Percentiles rank a stretch among this genome's conserved stretches.
phyloP scores from a whole-genome alignment of 108 stramenopile genomes.

The Cylindrotheca closterium region DNA sequence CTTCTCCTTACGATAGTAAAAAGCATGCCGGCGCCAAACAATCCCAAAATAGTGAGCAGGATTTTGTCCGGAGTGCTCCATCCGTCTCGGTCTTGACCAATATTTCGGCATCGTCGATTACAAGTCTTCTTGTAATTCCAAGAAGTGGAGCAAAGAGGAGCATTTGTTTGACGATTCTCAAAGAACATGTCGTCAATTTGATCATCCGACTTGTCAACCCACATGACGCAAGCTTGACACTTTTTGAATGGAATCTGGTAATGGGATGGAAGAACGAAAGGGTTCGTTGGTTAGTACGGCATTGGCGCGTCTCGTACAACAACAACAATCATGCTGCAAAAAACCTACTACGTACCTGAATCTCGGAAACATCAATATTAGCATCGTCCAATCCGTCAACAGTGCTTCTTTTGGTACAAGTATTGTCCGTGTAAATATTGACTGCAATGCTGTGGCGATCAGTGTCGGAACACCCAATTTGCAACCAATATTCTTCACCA shows the following conservation, averaged over 20 bases:
- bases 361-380: slow-evolving; percentile 58
- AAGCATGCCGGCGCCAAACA: slow-evolving; percentile 78
- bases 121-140: slow-evolving; percentile 74
- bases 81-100: slow-evolving; percentile 47
- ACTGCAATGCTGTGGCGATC: slow-evolving; percentile 49
- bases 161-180: slow-evolving; percentile 66
- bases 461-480: slow-evolving; percentile 56
- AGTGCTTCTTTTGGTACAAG: slow-evolving; percentile 46
- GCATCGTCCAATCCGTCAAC: slow-evolving; percentile 63
- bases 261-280: not conserved
- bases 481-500: slow-evolving; percentile 44
- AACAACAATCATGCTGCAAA: not conserved
- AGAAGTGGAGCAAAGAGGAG: slow-evolving; percentile 74
- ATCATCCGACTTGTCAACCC: slow-evolving; percentile 77
- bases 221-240: slow-evolving; percentile 81
- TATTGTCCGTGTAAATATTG: slow-evolving; percentile 77
- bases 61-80: slow-evolving; percentile 82
- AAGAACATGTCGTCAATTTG: slow-evolving; percentile 79
- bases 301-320: too few relatives aligned
- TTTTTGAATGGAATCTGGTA: slow-evolving; percentile 67
- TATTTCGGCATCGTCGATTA: slow-evolving; percentile 51
- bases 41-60: slow-evolving; percentile 60
- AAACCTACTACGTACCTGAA: slow-evolving; percentile 34
- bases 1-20: slow-evolving; percentile 65
- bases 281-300: not conserved